phyloP scores from a whole-genome alignment of 2,329 filamentous ascomycete genomes.

The Colletotrichum abscissum region DNA sequence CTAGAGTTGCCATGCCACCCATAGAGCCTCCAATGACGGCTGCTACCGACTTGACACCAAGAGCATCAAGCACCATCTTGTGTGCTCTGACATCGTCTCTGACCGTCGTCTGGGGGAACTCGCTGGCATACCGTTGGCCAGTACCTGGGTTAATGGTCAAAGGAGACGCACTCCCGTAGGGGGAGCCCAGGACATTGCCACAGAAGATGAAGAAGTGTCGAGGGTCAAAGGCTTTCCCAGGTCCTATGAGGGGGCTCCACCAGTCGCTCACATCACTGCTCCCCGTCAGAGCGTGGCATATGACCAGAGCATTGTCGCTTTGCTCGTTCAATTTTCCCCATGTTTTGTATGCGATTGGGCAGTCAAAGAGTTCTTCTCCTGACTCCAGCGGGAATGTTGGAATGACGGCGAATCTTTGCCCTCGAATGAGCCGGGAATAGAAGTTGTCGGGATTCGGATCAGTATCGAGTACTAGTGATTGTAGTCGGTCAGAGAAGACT shows the following conservation, averaged over 20 bases:
- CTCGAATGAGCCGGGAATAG: constrained; percentile 84
- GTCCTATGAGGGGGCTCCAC: constrained; percentile 86
- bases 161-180: constrained; percentile 72
- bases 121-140: constrained; percentile 43
- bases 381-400: constrained; percentile 94
- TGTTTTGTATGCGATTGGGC: constrained; percentile 75
- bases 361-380: constrained; percentile 82
- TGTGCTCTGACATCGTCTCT: constrained; percentile 73
- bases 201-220: constrained; percentile 89
- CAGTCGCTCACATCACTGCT: constrained; percentile 88
- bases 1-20: constrained; percentile 68
- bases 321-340: constrained; percentile 68
- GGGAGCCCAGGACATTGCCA: constrained; percentile 86
- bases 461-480: constrained; percentile 1
- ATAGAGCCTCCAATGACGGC: constrained; percentile 67
- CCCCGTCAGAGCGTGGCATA: constrained; percentile 87
- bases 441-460: constrained; percentile 80
- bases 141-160: constrained; percentile 25
- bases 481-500: neutral
- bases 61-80: constrained; percentile 63
- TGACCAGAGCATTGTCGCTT: constrained; percentile 76
- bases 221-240: constrained; percentile 82
- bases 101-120: constrained; percentile 76
- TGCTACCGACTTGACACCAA: constrained; percentile 64
- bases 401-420: constrained; percentile 87